phyloP scores from a whole-genome alignment of 306 rosid genomes.

The Mimosa bimucronata region DNA sequence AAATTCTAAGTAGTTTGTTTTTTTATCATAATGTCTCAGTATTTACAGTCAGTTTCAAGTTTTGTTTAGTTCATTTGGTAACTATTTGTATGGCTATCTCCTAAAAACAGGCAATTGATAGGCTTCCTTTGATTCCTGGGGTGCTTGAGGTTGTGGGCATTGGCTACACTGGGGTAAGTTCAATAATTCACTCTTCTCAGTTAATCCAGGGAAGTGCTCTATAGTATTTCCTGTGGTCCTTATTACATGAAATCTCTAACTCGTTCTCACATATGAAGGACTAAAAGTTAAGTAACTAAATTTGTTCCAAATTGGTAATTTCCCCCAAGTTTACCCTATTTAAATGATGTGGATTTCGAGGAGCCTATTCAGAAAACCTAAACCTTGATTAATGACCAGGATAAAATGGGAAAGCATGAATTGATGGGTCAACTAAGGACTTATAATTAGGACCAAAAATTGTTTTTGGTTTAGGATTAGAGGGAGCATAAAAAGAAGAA shows the following conservation, averaged over 20 bases:
- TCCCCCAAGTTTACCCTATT: too few species aligned
- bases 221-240: background rate
- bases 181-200: background rate
- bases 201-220: background rate
- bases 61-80: slow-evolving; percentile 8
- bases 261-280: too few species aligned
- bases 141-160: slow-evolving; percentile 86
- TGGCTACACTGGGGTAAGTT: slow-evolving; percentile 88
- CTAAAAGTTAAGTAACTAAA: too few species aligned
- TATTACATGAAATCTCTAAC: too few species aligned
- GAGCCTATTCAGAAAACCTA: too few species aligned
- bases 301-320: too few species aligned
- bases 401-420: too few species aligned
- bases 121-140: slow-evolving; percentile 92
- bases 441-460: too few species aligned
- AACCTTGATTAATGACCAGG: too few species aligned
- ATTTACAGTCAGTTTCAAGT: background rate
- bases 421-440: too few species aligned
- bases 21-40: background rate
- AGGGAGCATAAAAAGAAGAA: background rate
- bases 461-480: too few species aligned
- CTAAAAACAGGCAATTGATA: slow-evolving; percentile 83
- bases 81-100: slow-evolving; percentile 3
- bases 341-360: too few species aligned
- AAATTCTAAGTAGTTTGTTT: slow-evolving; percentile 10